These are phyloP conservation scores for Apiospora aurea DNA, from an alignment of 2,329 filamentous ascomycete genomes.

Conservation along the genomic window DNA sequence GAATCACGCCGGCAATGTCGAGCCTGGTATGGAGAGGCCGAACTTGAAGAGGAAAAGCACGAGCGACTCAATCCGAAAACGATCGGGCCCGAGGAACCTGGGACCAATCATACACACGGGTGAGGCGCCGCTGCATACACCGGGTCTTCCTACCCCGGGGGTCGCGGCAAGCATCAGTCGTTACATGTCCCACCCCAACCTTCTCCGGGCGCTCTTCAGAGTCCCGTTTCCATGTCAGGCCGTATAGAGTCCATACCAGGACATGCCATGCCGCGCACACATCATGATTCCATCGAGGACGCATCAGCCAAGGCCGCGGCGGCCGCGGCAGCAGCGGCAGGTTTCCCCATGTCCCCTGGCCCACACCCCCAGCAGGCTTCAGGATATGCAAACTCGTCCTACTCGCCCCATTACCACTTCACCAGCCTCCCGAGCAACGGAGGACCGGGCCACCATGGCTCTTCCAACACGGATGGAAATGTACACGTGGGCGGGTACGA, in stretches of 20 bases:
- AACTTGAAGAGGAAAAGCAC: constrained; percentile 59
- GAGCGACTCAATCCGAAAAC: constrained; percentile 46
- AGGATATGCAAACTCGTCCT: constrained; percentile 43
- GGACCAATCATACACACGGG: constrained; percentile 44
- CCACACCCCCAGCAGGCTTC: constrained; percentile 42
- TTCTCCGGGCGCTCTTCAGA: constrained; percentile 48
- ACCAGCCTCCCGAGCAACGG: constrained; percentile 42
- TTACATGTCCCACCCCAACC: constrained; percentile 48
- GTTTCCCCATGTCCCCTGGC: constrained; percentile 44
- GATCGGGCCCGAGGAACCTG: constrained; percentile 48
- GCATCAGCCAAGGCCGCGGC: constrained; percentile 44
- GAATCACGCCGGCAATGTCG: constrained; percentile 34
- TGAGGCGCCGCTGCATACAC: constrained; percentile 35
- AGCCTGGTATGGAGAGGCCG: constrained; percentile 41
- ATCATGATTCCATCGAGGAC: constrained; percentile 37
- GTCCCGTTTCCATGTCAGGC: constrained; percentile 45
- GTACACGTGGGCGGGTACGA: constrained; percentile 53
- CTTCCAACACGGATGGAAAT: constrained; percentile 32
- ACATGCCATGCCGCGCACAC: constrained; percentile 39
- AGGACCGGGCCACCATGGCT: not conserved
- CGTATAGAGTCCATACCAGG: constrained; percentile 43
- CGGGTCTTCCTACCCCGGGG: constrained; percentile 40
- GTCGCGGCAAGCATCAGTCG: constrained; percentile 47
- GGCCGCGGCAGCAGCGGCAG: constrained; percentile 46
- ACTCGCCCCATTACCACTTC: constrained; percentile 53